These are phyloP conservation scores for Tagetes patula DNA, from an alignment of 129 eudicot genomes.

Conservation along the genomic window DNA sequence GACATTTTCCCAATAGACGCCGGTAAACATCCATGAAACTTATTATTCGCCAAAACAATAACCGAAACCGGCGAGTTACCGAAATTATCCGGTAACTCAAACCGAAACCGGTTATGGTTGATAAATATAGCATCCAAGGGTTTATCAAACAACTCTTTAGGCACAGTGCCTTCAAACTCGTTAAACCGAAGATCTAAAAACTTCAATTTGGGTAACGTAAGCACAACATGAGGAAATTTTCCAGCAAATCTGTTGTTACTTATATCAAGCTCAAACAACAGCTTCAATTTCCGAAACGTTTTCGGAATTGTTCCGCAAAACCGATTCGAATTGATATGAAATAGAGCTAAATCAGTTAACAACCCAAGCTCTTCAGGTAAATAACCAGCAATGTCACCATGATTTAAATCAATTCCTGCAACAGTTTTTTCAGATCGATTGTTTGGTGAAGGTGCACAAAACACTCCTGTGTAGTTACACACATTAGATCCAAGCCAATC, in stretches of 20 bases:
- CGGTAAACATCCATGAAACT: conserved; percentile 81
- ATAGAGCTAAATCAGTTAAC: conserved; percentile 68
- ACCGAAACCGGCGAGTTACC: conserved; percentile 98
- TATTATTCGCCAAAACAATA: conserved; percentile 71
- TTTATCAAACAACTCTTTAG: conserved; percentile 66
- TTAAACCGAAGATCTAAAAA: conserved; percentile 77
- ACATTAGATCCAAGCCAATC: conserved; percentile 85
- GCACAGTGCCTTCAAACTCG: conserved; percentile 89
- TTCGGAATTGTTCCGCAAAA: conserved; percentile 80
- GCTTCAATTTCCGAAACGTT: conserved; percentile 55
- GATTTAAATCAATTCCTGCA: conserved; percentile 90
- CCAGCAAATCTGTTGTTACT: conserved; percentile 98
- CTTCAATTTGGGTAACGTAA: conserved; percentile 55
- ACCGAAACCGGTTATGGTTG: conserved; percentile 70
- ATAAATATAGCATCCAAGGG: conserved; percentile 79
- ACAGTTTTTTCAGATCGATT: conserved; percentile 43
- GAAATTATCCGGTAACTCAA: conserved; percentile 78
- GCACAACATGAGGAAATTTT: conserved; percentile 71
- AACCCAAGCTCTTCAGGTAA: conserved; percentile 82
- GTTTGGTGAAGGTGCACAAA: conserved; percentile 69
- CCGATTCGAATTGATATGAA: conserved; percentile 75
- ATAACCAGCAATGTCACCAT: conserved; percentile 88
- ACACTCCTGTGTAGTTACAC: conserved; percentile 64
- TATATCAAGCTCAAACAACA: conserved; percentile 70
- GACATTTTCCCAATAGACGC: conserved; percentile 82